Evolutionary conservation across 192 early-diverging fungal genomes (phyloP), one percentile per base, ranked within the genome.

Genomic region (Podila horticola): DNA sequence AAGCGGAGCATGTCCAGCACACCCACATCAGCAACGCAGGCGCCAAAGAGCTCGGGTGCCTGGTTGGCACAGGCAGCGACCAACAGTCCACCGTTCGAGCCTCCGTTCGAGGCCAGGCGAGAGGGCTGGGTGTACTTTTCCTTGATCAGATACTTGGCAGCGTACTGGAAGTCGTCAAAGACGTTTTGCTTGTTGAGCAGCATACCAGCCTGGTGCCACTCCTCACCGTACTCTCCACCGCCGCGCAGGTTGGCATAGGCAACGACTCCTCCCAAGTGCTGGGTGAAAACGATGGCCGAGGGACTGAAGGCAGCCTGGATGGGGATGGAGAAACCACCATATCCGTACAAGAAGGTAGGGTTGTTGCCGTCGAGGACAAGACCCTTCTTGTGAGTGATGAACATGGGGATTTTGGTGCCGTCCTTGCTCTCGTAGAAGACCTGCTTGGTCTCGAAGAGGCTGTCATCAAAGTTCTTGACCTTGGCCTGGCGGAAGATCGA

Each of bases 91-190:
- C 93, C 93, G 71, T 94, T 94, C 31, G 91, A 93, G 11, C 85
- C 90, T 30, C 92, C 91, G 69, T 91, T 85, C 62, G 91, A 92
- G 29, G 87, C 85, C 29, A 92, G 64, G 62, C 88, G 88, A 13
- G 67, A 71, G 5, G 89, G 84, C 22, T 48, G 58, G 2, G 92
- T 93, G 66, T 90, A 92, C 48, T 89, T 88, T 12, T 85, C 74
- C 12, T 71, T 60, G 49, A 90, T 75, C 36, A 94, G 75, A 66
- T 84, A 90, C 68, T 88, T 88, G 17, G 92, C 91, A 17, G 91
- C 91, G 19, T 70, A 81, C 79, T 93, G 91, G 74, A 94, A 94
- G 69, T 94, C 93, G 69, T 93, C 92, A 84, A 93, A 93, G 22
- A 85, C 85, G 73, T 92, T 93, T 70, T 94, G 92, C 75, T 93